Evolutionary conservation across 352 stramenopile genomes (phyloP), one percentile per base, ranked within the genome.

Genomic region (Globisporangium rhizosaccharum): DNA sequence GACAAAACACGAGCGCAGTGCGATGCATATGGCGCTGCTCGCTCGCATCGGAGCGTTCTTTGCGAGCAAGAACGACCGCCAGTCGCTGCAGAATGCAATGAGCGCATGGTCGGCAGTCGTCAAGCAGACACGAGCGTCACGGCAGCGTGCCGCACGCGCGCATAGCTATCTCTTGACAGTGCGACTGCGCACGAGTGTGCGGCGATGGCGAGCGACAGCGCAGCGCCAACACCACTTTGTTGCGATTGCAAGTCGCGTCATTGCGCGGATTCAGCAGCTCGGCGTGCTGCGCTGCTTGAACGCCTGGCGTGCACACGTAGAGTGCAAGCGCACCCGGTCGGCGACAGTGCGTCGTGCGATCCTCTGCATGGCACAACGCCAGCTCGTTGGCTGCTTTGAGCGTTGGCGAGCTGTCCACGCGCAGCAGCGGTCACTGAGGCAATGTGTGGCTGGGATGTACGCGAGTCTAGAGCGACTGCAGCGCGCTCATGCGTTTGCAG

Each of bases 281-380:
- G 36, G 36, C 3, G 74, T 72, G 30, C 48, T 74, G 0, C 72
- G 63, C 10, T 87, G 76, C 25, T 76, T 88, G n/a, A 70, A 74
- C 49, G 78, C 72, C 20, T 90, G 80, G 80, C 81, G 73, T 56
- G 52, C 68, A 30, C 57, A 53, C 23, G 30, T 53, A 0, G 42
- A 41, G 0, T 17, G 50, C 3, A 33, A 50, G n/a, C 72, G 68
- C 20, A 33, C 62, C 15, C 63, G 58, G 10, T 63, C 69, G 7
- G 46, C n/a, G n/a, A 68, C 65, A 50, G 51, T 76, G 8, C 39
- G 65, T 20, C 59, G 64, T 5, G 69, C 68, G 5, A 45, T 86
- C 20, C 67, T 64, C 30, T 48, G 65, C 37, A 76, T 87, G 50
- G 61, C 59, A 10, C 60, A 75, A 15, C 6, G 3, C 63, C 2